Evolutionary conservation across 1,139 yeast species (phyloP).

Genomic region (Blastobotrys apis): DNA sequence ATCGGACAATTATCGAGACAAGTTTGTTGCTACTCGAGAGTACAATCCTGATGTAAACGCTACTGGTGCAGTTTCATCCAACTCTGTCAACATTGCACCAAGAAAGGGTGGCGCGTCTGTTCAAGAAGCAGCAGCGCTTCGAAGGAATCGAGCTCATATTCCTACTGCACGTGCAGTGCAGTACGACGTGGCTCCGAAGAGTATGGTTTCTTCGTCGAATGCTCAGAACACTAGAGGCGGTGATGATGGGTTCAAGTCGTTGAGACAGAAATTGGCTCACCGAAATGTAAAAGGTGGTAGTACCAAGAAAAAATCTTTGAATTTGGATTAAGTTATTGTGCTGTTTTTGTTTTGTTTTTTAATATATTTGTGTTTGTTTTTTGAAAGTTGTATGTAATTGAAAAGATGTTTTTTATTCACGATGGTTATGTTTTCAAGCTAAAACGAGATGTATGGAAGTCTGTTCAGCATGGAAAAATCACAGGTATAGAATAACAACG

Average conservation of each 20-base stretch:
- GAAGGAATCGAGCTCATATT: conserved; percentile 87
- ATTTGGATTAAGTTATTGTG: conserved; percentile 3
- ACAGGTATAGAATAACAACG: too few species aligned
- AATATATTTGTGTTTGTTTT: too few species aligned
- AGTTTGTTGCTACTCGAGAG: conserved; percentile 63
- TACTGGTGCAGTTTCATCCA: conserved; percentile 17
- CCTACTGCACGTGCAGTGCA: conserved; percentile 87
- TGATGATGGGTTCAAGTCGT: conserved; percentile 76
- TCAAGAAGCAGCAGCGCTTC: conserved; percentile 85
- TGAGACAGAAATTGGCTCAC: conserved; percentile 51
- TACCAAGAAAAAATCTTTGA: not conserved
- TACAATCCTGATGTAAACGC: conserved; percentile 51
- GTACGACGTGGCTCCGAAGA: conserved; percentile 85
- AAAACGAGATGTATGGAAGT: too few species aligned
- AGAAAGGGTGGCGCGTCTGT: conserved; percentile 37
- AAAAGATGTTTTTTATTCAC: too few species aligned
- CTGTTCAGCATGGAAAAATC: too few species aligned
- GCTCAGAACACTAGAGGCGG: conserved; percentile 38
- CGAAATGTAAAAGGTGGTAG: conserved; percentile 42
- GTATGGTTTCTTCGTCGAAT: conserved; percentile 49
- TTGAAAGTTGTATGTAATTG: too few species aligned
- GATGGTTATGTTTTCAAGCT: too few species aligned
- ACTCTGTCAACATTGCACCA: conserved; percentile 8
- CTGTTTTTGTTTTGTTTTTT: conserved; percentile 1
- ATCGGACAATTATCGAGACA: conserved; percentile 90